Evolutionary conservation across 1,284 basidiomycete species (phyloP).

Genomic region (Ustilago shanxiensis): DNA sequence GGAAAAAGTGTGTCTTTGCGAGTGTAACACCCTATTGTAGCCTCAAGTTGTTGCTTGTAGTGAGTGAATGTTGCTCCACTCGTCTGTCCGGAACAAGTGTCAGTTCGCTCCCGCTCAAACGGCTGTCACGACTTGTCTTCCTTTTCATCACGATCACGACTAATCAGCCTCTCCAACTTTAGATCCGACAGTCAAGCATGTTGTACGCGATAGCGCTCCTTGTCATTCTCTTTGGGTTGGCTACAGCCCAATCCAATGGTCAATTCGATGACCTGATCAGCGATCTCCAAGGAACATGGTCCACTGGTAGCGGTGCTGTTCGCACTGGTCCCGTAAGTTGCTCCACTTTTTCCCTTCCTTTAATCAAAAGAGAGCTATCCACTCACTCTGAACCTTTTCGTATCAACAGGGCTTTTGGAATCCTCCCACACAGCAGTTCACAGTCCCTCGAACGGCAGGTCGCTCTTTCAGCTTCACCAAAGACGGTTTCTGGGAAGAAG

Average conservation of each 20-base stretch:
- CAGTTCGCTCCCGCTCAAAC: not conserved
- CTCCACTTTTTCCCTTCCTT: not conserved
- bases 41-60: not conserved
- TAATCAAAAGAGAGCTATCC: not conserved
- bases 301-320: slow-evolving; percentile 59
- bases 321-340: slow-evolving; percentile 57
- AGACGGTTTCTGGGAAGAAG: slow-evolving; percentile 37
- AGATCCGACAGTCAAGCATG: not conserved
- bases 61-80: slow-evolving; percentile 1
- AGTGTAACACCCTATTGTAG: not conserved
- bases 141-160: not conserved
- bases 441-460: slow-evolving; percentile 19
- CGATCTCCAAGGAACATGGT: slow-evolving; percentile 59
- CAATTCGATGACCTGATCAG: slow-evolving; percentile 20
- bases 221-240: slow-evolving; percentile 7
- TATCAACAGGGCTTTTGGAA: slow-evolving; percentile 32
- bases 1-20: not conserved
- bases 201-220: slow-evolving; percentile 1
- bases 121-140: not conserved
- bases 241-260: slow-evolving; percentile 15
- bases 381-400: not conserved
- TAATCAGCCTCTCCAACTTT: not conserved
- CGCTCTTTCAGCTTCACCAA: slow-evolving; percentile 31
- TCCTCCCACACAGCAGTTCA: slow-evolving; percentile 31
- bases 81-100: not conserved